phyloP scores from a whole-genome alignment of 2,329 filamentous ascomycete species.

The Trichoderma cornu-damae region DNA sequence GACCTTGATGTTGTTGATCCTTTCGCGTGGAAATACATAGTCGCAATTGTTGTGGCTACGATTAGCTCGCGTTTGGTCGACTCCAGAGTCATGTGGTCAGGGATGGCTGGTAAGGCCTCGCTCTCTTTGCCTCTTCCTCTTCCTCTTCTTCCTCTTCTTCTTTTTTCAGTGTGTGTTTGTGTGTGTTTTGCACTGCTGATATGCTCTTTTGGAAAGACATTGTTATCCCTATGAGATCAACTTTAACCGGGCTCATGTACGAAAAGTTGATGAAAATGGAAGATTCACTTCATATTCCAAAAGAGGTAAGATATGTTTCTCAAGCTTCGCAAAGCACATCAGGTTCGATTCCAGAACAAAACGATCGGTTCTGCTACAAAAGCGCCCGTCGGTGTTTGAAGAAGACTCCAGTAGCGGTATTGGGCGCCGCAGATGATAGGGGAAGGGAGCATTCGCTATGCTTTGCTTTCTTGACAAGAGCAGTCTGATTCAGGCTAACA shows the following conservation, averaged over 20 bases:
- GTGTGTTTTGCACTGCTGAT: neutral
- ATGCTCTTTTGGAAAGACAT: neutral
- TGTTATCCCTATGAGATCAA: constrained; percentile 7
- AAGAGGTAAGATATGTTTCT: neutral
- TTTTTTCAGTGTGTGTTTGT: too few relatives aligned
- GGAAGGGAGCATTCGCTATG: too few relatives aligned
- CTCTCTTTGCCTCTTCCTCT: neutral
- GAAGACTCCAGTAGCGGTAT: neutral
- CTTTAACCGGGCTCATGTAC: constrained; percentile 9
- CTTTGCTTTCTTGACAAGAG: neutral
- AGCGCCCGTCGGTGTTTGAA: neutral
- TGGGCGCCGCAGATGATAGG: too few relatives aligned
- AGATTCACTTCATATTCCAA: constrained; percentile 9
- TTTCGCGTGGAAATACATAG: constrained; percentile 5
- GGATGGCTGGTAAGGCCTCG: neutral
- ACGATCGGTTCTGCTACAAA: neutral
- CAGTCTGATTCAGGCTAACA: neutral
- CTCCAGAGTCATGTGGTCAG: constrained; percentile 12
- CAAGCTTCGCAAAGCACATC: too few relatives aligned
- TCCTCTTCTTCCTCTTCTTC: neutral
- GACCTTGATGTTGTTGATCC: constrained; percentile 1
- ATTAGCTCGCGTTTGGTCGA: constrained; percentile 10
- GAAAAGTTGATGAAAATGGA: constrained; percentile 13
- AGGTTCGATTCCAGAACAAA: neutral
- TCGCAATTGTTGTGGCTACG: constrained; percentile 5